A percentile compares a stretch with the other conserved stretches of the same genome.
These are phyloP conservation scores for Puccinia hordei DNA, from an alignment of 1,284 basidiomycete species.

Conservation along the genomic window DNA sequence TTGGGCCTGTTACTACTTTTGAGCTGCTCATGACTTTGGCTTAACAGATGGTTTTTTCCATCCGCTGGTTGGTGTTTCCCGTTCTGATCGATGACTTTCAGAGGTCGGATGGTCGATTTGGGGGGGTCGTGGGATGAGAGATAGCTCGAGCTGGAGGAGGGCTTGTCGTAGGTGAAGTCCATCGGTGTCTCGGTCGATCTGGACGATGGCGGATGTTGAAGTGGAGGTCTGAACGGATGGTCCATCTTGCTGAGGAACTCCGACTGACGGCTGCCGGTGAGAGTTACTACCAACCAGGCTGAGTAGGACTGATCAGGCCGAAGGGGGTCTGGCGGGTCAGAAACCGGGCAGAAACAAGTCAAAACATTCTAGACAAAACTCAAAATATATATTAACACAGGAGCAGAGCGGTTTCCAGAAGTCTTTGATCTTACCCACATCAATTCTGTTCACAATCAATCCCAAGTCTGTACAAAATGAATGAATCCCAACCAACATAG, in stretches of 20 bases:
- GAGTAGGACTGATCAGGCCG: no score
- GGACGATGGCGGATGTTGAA: background rate
- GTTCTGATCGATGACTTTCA: constrained; percentile 24
- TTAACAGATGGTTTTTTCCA: background rate
- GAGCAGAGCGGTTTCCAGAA: no score
- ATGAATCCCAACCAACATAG: no score
- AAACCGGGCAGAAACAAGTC: no score
- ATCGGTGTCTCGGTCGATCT: constrained; percentile 42
- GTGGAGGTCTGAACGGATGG: constrained; percentile 35
- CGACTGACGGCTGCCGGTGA: no score
- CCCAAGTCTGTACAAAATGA: no score
- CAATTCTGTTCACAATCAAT: no score
- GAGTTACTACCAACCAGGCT: no score
- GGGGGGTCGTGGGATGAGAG: background rate
- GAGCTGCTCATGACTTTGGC: constrained; percentile 1
- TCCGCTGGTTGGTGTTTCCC: background rate
- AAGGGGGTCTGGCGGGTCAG: no score
- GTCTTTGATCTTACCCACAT: no score
- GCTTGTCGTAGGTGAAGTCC: constrained; percentile 44
- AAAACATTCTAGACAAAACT: no score
- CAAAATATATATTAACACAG: no score
- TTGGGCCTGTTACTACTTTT: background rate
- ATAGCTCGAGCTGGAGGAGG: constrained; percentile 3
- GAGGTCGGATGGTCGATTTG: constrained; percentile 10
- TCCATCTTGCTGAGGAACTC: background rate